Evolutionary conservation across 768 basidiomycete genomes (phyloP).

Genomic region (Leccinum imitatum): DNA sequence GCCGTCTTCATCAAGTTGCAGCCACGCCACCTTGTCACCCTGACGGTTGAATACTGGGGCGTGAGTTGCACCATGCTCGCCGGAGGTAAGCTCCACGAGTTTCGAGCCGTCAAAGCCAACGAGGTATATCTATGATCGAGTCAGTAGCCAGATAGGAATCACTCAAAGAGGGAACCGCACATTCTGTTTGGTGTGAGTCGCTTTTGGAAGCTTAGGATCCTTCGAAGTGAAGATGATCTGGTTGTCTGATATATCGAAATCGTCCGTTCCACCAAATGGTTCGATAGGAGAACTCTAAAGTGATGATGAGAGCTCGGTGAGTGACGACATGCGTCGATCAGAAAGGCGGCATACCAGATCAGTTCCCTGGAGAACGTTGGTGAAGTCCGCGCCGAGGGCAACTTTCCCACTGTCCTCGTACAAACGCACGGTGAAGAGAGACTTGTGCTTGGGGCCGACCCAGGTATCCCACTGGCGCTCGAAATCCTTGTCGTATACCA

Average conservation of each 20-base stretch:
- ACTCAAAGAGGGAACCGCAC: slow-evolving; percentile 35
- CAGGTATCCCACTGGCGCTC: slow-evolving; percentile 83
- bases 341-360: slow-evolving; percentile 52
- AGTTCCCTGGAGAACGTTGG: slow-evolving; percentile 64
- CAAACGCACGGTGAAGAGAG: slow-evolving; percentile 71
- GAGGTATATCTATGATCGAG: slow-evolving; percentile 59
- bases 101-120: slow-evolving; percentile 55
- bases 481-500: slow-evolving; percentile 67
- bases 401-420: slow-evolving; percentile 48
- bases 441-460: slow-evolving; percentile 66
- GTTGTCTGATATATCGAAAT: slow-evolving; percentile 70
- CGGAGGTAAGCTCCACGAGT: slow-evolving; percentile 74
- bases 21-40: slow-evolving; percentile 80
- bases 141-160: background rate
- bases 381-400: slow-evolving; percentile 50
- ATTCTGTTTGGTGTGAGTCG: slow-evolving; percentile 89
- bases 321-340: background rate
- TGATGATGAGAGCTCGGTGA: background rate
- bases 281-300: slow-evolving; percentile 73
- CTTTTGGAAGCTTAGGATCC: slow-evolving; percentile 71
- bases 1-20: slow-evolving; percentile 84
- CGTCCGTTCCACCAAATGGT: slow-evolving; percentile 82
- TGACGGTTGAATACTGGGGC: slow-evolving; percentile 66
- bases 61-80: slow-evolving; percentile 80
- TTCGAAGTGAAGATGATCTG: slow-evolving; percentile 85